Percentiles rank a stretch among this genome's conserved stretches.
Conservation (phyloP, 176 grass and related monocot genomes). For the maize (Zea mays) region DNA sequence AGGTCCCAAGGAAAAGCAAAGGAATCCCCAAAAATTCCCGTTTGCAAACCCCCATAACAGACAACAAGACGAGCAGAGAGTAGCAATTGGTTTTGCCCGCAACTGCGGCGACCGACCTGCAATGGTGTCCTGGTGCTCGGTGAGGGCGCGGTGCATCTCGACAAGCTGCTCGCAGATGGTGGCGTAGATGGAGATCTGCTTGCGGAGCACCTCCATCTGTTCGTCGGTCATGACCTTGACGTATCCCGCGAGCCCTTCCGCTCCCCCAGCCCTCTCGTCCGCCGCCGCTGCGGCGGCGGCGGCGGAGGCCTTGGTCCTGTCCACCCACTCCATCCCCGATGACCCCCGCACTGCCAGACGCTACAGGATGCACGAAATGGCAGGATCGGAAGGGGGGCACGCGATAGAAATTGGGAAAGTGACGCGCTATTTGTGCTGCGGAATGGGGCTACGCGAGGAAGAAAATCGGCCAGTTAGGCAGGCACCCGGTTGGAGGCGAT, state of each 20-base stretch:
- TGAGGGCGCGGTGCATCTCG: slow-evolving; percentile 87
- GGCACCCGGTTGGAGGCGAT: background rate
- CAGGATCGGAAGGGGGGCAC: background rate
- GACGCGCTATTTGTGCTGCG: slow-evolving; percentile 16
- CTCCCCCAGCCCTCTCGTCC: slow-evolving; percentile 35
- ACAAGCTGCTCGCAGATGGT: slow-evolving; percentile 95
- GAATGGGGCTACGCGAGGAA: slow-evolving; percentile 38
- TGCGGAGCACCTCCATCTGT: slow-evolving; percentile 93
- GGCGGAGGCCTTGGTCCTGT: slow-evolving; percentile 20
- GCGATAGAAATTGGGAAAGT: slow-evolving; percentile 3
- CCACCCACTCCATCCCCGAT: slow-evolving; percentile 52
- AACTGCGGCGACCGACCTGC: slow-evolving; percentile 45
- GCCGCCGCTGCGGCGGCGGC: background rate
- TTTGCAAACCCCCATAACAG: background rate
- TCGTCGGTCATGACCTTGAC: slow-evolving; percentile 96
- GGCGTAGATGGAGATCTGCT: slow-evolving; percentile 97
- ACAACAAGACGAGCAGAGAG: background rate
- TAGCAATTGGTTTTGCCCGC: background rate
- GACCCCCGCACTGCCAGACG: background rate
- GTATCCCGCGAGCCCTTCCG: slow-evolving; percentile 54
- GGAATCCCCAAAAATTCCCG: background rate
- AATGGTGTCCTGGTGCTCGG: slow-evolving; percentile 78
- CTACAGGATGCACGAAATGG: background rate
- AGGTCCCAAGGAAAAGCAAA: slow-evolving; percentile 6
- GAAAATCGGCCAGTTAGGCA: slow-evolving; percentile 29